phyloP scores from a whole-genome alignment of 1,284 basidiomycete species.

The Sporisorium scitamineum region DNA sequence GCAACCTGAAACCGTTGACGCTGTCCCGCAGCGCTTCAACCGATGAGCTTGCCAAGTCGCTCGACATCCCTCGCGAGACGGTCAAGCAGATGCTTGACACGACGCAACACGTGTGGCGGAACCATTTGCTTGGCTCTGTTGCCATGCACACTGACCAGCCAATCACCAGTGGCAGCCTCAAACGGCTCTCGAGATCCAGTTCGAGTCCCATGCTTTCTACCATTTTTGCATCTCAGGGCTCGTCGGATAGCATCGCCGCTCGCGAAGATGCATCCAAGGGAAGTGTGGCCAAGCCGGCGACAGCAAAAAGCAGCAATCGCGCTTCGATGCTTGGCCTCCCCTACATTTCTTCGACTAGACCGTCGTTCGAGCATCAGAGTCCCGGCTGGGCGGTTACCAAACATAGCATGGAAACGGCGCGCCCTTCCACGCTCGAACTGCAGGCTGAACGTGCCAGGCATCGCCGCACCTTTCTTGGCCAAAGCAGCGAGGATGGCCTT shows the following conservation, averaged over 20 bases:
- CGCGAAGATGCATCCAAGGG: constrained; percentile 14
- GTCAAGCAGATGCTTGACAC: constrained; percentile 51
- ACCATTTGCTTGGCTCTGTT: constrained; percentile 24
- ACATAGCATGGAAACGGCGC: constrained; percentile 6
- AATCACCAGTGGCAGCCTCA: neutral
- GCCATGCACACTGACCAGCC: constrained; percentile 1
- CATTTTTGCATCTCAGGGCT: constrained; percentile 19
- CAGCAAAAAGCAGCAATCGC: constrained; percentile 13
- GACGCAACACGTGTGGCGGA: constrained; percentile 44
- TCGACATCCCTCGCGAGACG: constrained; percentile 43
- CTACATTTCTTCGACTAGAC: constrained; percentile 32
- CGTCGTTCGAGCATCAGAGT: constrained; percentile 27
- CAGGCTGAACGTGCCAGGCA: constrained; percentile 21
- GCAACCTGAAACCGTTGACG: constrained; percentile 14
- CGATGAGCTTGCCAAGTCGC: constrained; percentile 36
- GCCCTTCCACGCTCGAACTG: constrained; percentile 6
- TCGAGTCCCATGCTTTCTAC: constrained; percentile 37
- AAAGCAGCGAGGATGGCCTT: constrained; percentile 18
- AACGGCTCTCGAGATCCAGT: constrained; percentile 18
- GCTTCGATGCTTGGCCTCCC: constrained; percentile 25
- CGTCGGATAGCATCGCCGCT: neutral
- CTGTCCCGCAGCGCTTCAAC: constrained; percentile 26
- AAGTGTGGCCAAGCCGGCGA: constrained; percentile 12
- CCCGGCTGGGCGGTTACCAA: constrained; percentile 32
- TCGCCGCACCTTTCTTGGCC: constrained; percentile 30